Evolutionary conservation across 2,329 filamentous ascomycete species (phyloP).

Genomic region (Fusarium tuaranense): DNA sequence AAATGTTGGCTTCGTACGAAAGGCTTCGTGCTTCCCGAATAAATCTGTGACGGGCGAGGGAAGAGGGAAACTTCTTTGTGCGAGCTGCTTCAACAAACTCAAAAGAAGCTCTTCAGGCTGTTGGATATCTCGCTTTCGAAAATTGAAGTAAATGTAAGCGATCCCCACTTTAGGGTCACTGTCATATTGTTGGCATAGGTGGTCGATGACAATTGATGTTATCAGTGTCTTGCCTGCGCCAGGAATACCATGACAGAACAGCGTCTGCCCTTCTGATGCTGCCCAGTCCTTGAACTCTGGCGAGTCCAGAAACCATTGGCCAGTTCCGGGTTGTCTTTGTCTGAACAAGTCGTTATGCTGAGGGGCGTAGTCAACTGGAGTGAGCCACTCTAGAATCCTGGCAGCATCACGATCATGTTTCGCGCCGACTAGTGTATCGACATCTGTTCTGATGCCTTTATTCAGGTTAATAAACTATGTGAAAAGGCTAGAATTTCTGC

Average conservation of each 20-base stretch:
- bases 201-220: background rate
- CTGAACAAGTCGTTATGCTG: background rate
- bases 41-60: background rate
- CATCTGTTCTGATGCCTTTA: background rate
- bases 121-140: background rate
- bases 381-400: conserved; percentile 4
- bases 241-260: conserved; percentile 9
- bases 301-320: conserved; percentile 1
- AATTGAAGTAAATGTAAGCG: conserved; percentile 9
- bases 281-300: background rate
- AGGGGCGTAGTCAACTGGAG: background rate
- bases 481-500: background rate
- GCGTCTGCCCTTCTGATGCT: background rate
- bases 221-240: conserved; percentile 11
- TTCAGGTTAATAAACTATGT: background rate
- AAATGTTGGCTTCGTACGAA: background rate
- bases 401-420: background rate
- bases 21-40: background rate
- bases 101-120: background rate
- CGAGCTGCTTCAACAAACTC: background rate
- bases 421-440: background rate
- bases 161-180: background rate
- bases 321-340: background rate
- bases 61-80: background rate
- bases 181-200: background rate